Conservation (phyloP, 805 yeast genomes). For the Myxozyma neglecta region DNA sequence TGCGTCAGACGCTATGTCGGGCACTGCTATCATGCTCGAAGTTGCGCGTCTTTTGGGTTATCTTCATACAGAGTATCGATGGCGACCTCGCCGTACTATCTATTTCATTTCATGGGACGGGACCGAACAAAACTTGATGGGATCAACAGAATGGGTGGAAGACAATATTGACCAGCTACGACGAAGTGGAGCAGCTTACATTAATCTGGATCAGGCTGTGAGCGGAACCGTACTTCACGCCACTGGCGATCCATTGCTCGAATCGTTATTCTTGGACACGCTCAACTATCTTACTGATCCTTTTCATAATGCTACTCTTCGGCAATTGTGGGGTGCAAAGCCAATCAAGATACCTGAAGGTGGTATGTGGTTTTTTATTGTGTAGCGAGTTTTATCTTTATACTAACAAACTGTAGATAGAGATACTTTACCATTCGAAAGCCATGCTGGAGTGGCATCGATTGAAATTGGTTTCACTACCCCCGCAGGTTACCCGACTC, state of each 20-base stretch:
- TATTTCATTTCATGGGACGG: conserved; percentile 80
- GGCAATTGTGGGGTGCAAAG: conserved; percentile 16
- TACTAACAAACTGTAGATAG: conserved; percentile 50
- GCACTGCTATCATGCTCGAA: conserved; percentile 65
- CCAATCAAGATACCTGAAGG: conserved; percentile 22
- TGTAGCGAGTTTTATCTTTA: conserved; percentile 40
- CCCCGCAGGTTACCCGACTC: conserved; percentile 60
- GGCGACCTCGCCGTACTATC: conserved; percentile 73
- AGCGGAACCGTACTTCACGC: conserved; percentile 55
- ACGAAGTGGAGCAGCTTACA: conserved; percentile 59
- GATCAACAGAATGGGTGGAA: conserved; percentile 79
- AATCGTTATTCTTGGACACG: conserved; percentile 47
- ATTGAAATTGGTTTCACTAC: conserved; percentile 59
- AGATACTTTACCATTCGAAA: conserved; percentile 54
- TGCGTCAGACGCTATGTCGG: conserved; percentile 80
- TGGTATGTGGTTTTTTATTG: conserved; percentile 32
- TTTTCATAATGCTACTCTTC: conserved; percentile 13
- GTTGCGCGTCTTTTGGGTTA: conserved; percentile 57
- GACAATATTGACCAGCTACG: conserved; percentile 50
- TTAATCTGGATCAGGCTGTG: conserved; percentile 68
- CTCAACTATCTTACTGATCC: conserved; percentile 52
- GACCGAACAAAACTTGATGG: conserved; percentile 68
- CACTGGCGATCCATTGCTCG: conserved; percentile 60
- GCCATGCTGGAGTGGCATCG: conserved; percentile 45
- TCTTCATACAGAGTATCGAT: conserved; percentile 52